Evolutionary conservation across 2,329 filamentous ascomycete species (phyloP), one percentile per base, ranked within the genome.

Genomic region (Bipolaris gigantea): DNA sequence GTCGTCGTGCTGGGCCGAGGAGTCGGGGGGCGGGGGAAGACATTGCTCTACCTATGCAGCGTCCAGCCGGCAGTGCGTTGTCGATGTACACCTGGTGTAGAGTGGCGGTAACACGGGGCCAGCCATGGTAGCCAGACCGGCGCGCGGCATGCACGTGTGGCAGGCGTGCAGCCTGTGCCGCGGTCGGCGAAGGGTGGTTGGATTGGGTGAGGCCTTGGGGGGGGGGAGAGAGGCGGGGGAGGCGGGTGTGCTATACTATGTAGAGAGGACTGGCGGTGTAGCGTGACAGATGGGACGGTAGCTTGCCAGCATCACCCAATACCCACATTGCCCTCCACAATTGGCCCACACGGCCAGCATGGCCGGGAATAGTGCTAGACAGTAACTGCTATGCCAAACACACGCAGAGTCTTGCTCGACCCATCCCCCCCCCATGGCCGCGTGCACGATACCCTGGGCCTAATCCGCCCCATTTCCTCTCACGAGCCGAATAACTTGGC

Each of bases 231-330:
- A n/a, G n/a, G n/a, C n/a, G n/a, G n/a, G n/a, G n/a, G n/a, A n/a
- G 36, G 36, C 36, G 38, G 18, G 39, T 16, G 50, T 23, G 4
- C 27, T 30, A 30, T 9, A 30, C 27, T 13, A 30, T 30, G 48
- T 55, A 45, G 50, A 61, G 56, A 57, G 51, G 62, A 70, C 64
- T 70, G 60, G 68, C 63, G 64, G 65, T 67, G 67, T 64, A 63
- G 61, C 39, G 38, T 44, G 34, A 32, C 16, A 48, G 25, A 44
- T 52, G 53, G 38, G 35, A 55, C n/a, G 34, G 36, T 30, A 50
- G 16, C 50, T 13, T 57, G 55, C 55, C 51, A 57, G 41, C 55
- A 50, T 51, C 43, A 50, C 47, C 21, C 38, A 3, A 36, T 55
- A 46, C 45, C 58, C 56, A 59, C 59, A 35, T 34, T 16, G 30